Conservation (phyloP, 139 green algal genomes). For the Coelastrella sp. region DNA sequence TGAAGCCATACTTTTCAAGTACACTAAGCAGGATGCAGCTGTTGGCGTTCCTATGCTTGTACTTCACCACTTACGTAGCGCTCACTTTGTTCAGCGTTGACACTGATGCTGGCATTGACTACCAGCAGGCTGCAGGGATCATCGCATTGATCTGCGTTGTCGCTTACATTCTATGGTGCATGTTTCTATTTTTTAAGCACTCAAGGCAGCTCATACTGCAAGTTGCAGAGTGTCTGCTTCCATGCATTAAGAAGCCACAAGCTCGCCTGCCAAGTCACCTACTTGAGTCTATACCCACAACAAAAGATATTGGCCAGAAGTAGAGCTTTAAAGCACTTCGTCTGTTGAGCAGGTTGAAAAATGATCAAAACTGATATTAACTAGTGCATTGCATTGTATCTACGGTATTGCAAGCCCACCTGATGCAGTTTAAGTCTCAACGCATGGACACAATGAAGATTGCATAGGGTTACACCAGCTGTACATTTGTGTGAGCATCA, state of each 20-base stretch:
- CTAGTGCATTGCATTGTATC: no score
- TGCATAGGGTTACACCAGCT: no score
- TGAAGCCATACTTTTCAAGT: neutral
- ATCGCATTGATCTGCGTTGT: neutral
- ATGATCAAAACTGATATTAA: no score
- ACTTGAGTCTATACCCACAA: neutral
- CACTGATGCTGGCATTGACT: neutral
- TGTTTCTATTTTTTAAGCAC: neutral
- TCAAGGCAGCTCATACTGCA: neutral
- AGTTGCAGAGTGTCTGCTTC: neutral
- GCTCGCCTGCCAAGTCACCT: neutral
- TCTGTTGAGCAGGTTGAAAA: no score
- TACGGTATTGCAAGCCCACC: no score
- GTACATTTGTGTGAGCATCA: no score
- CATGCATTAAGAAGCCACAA: neutral
- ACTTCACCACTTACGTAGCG: neutral
- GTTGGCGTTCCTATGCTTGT: neutral
- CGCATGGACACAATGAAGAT: no score
- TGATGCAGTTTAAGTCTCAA: no score
- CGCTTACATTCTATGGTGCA: neutral
- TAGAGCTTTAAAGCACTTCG: no score
- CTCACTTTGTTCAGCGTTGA: neutral
- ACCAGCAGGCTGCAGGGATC: neutral
- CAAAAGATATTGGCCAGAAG: neutral
- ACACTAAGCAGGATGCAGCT: neutral